Evolutionary conservation across 176 grass and related monocot genomes (phyloP), one percentile per base, ranked within the genome.

Genomic region (Juncus inflexus): DNA sequence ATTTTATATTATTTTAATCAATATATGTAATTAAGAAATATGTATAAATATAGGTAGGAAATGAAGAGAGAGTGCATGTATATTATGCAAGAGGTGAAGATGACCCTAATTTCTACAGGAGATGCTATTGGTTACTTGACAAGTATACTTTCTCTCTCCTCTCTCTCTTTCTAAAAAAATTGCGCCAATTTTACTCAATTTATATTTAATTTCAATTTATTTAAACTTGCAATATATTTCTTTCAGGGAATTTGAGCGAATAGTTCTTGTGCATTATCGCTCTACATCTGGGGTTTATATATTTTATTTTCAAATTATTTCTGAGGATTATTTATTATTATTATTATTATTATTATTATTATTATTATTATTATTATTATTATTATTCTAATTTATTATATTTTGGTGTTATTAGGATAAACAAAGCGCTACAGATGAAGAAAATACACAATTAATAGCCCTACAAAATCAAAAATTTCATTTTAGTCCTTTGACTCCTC

Each of bases 91-190:
- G 94, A 58, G 80, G 88, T 63, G 88, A 99, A 64, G 83, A 86
- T 75, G 86, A 99, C 78, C 94, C 94, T 61, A 92, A 86, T 76
- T 92, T 89, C 62, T 92, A 86, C 52, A 75, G 94, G 37, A 83
- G 94, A 71, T 89, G 94, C 80, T 99, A 92, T 64, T 99, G 94
- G 94, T 75, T 99, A 39, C 85, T 99, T 82, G 88, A 99, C 78
- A 99, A 86, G 94, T 99, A 89, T 74, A 35, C 54, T 36, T 37
- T 14, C 42, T 65, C 37, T 40, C 55, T 4, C 40, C 12, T 5
- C 4, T 53, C 3, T 7, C 3, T 76, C 76, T 63, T 62, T 65
- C 12, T 70, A 19, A 28, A 77, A 61, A 49, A 77, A 35, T 28
- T 28, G 19, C 42, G 39, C 19, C 8, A 15, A 66, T n/a, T 8